Evolutionary conservation across 257 asterid species (phyloP).

Genomic region (Cruciata laevipes): DNA sequence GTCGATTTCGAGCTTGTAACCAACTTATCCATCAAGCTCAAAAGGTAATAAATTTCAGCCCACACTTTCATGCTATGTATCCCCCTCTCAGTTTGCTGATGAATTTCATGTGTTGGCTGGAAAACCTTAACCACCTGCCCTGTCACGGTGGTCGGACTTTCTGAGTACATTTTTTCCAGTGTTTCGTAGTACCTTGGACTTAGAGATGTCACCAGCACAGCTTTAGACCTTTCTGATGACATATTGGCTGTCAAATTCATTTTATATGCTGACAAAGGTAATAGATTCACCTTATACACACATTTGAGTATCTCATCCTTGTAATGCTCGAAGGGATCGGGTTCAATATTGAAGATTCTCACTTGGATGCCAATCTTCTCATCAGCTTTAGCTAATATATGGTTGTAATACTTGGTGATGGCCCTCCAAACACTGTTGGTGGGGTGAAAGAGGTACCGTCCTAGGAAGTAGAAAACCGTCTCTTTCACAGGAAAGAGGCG

Average conservation of each 20-base stretch:
- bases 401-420: slow-evolving; percentile 53
- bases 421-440: slow-evolving; percentile 70
- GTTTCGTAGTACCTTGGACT: slow-evolving; percentile 45
- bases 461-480: slow-evolving; percentile 61
- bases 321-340: slow-evolving; percentile 39
- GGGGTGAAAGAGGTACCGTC: slow-evolving; percentile 71
- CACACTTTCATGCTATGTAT: slow-evolving; percentile 54
- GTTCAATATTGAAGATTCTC: slow-evolving; percentile 34
- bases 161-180: slow-evolving; percentile 47
- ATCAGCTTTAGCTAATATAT: slow-evolving; percentile 47
- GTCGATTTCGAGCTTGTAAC: slow-evolving; percentile 76
- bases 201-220: slow-evolving; percentile 50
- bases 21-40: slow-evolving; percentile 61
- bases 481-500: slow-evolving; percentile 61
- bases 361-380: slow-evolving; percentile 60
- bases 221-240: slow-evolving; percentile 25
- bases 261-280: slow-evolving; percentile 28
- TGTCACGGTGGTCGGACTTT: slow-evolving; percentile 37
- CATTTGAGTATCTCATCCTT: slow-evolving; percentile 54
- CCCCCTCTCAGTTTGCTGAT: slow-evolving; percentile 41
- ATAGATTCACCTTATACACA: slow-evolving; percentile 37
- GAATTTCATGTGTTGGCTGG: slow-evolving; percentile 65
- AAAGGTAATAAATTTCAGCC: slow-evolving; percentile 76
- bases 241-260: slow-evolving; percentile 16
- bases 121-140: slow-evolving; percentile 52